A percentile compares a stretch with the other conserved stretches of the same genome.
These are phyloP conservation scores for Pseudisothecium myosuroides DNA, from an alignment of 225 moss, liverwort and hornwort genomes.

Conservation along the genomic window DNA sequence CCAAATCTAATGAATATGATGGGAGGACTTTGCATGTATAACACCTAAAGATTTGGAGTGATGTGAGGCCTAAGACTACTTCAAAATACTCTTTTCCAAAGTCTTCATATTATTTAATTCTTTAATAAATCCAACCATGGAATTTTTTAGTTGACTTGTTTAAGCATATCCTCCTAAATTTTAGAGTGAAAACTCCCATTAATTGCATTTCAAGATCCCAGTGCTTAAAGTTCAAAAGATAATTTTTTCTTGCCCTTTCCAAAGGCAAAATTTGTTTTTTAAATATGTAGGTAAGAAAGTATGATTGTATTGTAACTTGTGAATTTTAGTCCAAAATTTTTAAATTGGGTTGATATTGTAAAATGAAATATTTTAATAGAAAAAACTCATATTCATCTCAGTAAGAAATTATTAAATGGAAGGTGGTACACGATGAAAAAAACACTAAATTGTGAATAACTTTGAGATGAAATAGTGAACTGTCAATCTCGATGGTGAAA, in stretches of 20 bases:
- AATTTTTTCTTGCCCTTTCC: background rate
- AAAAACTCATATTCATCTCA: too few species aligned
- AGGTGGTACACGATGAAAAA: too few species aligned
- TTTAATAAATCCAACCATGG: too few species aligned
- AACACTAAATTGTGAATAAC: too few species aligned
- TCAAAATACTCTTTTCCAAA: background rate
- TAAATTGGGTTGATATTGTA: too few species aligned
- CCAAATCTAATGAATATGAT: background rate
- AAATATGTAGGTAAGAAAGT: background rate
- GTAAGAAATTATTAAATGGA: too few species aligned
- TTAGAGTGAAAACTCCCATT: rapidly evolving
- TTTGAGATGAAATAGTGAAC: too few species aligned
- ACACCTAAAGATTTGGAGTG: background rate
- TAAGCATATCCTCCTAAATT: rapidly evolving
- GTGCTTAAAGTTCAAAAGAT: background rate
- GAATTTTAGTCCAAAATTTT: background rate
- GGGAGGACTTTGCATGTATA: background rate
- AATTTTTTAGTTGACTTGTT: background rate
- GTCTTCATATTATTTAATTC: background rate
- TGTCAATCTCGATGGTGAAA: background rate
- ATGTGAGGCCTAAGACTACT: background rate
- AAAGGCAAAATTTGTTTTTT: background rate
- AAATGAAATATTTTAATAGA: too few species aligned
- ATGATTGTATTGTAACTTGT: background rate
- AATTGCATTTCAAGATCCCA: background rate